phyloP scores from a whole-genome alignment of 2,329 filamentous ascomycete genomes.

The Ophiostoma ips region DNA sequence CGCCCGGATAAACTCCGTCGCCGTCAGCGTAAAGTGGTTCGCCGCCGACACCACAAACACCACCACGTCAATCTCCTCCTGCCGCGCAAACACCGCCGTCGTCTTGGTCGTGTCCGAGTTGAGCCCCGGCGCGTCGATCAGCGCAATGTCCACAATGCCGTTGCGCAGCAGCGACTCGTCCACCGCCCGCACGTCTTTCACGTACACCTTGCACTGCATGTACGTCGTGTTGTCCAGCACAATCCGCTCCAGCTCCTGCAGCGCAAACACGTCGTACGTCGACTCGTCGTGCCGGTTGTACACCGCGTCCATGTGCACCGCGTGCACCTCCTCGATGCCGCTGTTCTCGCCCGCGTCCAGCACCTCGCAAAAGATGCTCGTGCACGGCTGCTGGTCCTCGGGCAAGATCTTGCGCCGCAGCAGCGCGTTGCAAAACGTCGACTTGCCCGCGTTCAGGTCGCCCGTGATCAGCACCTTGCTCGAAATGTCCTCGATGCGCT shows the following conservation, averaged over 20 bases:
- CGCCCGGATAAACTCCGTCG: conserved; percentile 95
- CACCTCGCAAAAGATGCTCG: conserved; percentile 96
- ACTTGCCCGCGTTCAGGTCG: conserved; percentile 94
- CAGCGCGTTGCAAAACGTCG: conserved; percentile 96
- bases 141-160: conserved; percentile 90
- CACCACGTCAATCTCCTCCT: conserved; percentile 97
- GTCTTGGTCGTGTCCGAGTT: conserved; percentile 96
- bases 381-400: conserved; percentile 96
- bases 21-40: conserved; percentile 94
- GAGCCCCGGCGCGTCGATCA: conserved; percentile 91
- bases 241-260: conserved; percentile 72
- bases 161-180: conserved; percentile 94
- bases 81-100: conserved; percentile 88
- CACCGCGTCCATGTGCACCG: conserved; percentile 63
- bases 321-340: conserved; percentile 87
- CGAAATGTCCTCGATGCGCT: conserved; percentile 91
- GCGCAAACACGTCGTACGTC: conserved; percentile 75
- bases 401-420: conserved; percentile 82
- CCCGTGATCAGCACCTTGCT: conserved; percentile 95
- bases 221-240: conserved; percentile 82
- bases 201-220: conserved; percentile 91
- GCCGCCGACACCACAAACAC: conserved; percentile 96
- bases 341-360: conserved; percentile 83
- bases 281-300: conserved; percentile 89
- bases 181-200: conserved; percentile 76